Percentiles rank a stretch among this genome's conserved stretches.
phyloP scores from a whole-genome alignment of 345 rosid genomes.

The Toxicodendron radicans region DNA sequence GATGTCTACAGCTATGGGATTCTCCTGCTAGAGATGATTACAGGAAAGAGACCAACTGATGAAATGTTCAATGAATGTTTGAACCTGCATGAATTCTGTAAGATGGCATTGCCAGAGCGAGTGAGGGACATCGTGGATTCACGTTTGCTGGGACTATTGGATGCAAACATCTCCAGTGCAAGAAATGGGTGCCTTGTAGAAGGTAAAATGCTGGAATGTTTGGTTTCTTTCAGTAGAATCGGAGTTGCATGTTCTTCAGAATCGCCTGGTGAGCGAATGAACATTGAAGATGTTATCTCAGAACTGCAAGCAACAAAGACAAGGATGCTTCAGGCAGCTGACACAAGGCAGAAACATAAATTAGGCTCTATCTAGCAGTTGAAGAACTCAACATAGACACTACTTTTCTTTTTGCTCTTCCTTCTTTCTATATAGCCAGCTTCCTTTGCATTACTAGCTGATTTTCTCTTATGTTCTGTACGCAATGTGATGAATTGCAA shows the following conservation, averaged over 20 bases:
- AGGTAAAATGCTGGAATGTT: conserved; percentile 8
- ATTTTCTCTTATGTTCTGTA: no score
- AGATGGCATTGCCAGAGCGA: conserved; percentile 21
- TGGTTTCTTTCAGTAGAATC: not conserved
- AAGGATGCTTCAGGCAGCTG: no score
- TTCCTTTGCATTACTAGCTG: no score
- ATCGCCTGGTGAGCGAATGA: not conserved
- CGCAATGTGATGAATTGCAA: no score
- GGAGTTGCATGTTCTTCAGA: conserved; percentile 4
- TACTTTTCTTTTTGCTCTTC: no score
- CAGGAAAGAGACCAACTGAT: conserved; percentile 23
- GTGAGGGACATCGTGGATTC: conserved; percentile 11
- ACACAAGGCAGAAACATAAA: no score
- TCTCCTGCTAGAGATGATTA: conserved; percentile 17
- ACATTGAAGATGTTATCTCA: no score
- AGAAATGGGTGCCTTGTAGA: not conserved
- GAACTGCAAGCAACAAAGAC: no score
- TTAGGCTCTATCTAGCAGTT: no score
- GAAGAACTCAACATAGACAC: no score
- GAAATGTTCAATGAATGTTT: not conserved
- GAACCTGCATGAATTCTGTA: conserved; percentile 16
- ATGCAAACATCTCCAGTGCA: not conserved
- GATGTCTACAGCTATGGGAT: conserved; percentile 20
- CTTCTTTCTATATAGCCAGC: no score
- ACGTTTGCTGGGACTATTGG: not conserved